These are phyloP conservation scores for Hypoxylon crocopeplum DNA, from an alignment of 495 filamentous ascomycete species.

Conservation along the genomic window DNA sequence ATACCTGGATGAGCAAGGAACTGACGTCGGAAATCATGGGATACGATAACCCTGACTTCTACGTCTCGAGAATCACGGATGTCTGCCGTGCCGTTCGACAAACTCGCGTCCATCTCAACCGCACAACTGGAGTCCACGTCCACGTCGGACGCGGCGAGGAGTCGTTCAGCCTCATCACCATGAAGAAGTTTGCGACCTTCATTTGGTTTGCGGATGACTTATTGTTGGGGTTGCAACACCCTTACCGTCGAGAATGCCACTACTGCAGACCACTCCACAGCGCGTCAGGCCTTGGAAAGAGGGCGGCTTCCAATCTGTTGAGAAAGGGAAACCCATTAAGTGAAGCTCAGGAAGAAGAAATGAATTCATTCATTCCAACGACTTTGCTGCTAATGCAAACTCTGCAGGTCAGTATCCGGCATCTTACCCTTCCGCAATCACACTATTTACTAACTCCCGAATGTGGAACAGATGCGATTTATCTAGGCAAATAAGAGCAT, in stretches of 20 bases:
- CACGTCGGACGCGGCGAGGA: conserved; percentile 37
- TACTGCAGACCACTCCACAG: not conserved
- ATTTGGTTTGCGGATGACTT: conserved; percentile 21
- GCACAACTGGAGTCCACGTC: conserved; percentile 25
- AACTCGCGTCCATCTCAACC: conserved; percentile 25
- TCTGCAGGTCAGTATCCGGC: conserved; percentile 7
- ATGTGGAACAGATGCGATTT: conserved; percentile 13
- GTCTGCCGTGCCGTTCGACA: conserved; percentile 24
- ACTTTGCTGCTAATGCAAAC: not conserved
- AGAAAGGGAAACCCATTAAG: not conserved
- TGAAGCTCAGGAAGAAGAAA: not conserved
- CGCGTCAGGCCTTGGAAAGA: not conserved
- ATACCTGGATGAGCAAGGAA: conserved; percentile 19
- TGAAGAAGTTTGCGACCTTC: conserved; percentile 27
- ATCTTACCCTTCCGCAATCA: not conserved
- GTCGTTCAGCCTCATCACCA: conserved; percentile 33
- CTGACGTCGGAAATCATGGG: conserved; percentile 30
- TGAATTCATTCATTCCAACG: conserved; percentile 7
- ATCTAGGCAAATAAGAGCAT: conserved; percentile 27
- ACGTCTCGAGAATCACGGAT: conserved; percentile 15
- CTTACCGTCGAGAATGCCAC: conserved; percentile 3
- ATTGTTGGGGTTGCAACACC: conserved; percentile 29
- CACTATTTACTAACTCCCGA: not conserved
- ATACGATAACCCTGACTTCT: conserved; percentile 5
- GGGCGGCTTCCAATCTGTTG: not conserved